phyloP scores from a whole-genome alignment of 1,284 basidiomycete genomes.

The Austroboletus niveus region DNA sequence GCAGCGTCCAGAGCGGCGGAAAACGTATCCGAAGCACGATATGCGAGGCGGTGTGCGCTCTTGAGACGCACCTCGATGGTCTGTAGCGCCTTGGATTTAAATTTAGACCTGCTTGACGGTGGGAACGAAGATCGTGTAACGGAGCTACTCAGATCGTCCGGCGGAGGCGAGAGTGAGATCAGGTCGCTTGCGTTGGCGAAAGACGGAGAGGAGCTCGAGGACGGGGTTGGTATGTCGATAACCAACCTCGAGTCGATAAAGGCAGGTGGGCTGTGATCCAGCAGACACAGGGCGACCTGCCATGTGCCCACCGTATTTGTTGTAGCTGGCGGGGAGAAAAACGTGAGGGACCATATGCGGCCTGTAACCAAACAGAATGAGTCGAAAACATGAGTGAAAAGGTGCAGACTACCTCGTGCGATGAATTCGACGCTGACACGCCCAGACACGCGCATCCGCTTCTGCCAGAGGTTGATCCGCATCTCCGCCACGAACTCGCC shows the following conservation, averaged over 20 bases:
- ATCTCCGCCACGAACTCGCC: conserved; percentile 55
- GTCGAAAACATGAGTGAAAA: too few relatives aligned
- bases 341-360: conserved; percentile 60
- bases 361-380: conserved; percentile 45
- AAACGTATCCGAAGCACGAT: conserved; percentile 9
- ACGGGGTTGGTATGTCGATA: conserved; percentile 38
- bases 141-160: neutral
- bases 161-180: conserved; percentile 17
- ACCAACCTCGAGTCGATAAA: conserved; percentile 57
- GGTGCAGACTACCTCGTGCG: conserved; percentile 48
- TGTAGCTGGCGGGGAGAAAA: conserved; percentile 39
- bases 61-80: conserved; percentile 17
- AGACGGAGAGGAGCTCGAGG: neutral
- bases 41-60: conserved; percentile 19
- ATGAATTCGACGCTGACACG: conserved; percentile 61
- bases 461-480: conserved; percentile 61
- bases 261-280: conserved; percentile 60
- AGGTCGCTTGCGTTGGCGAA: conserved; percentile 5
- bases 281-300: conserved; percentile 52
- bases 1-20: conserved; percentile 1
- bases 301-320: conserved; percentile 37
- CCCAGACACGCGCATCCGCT: conserved; percentile 64
- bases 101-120: conserved; percentile 1
- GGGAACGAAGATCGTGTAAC: neutral
- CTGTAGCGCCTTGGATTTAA: conserved; percentile 9